These are phyloP conservation scores for Adansonia grandidieri DNA, from an alignment of 441 rosid species.

Conservation along the genomic window DNA sequence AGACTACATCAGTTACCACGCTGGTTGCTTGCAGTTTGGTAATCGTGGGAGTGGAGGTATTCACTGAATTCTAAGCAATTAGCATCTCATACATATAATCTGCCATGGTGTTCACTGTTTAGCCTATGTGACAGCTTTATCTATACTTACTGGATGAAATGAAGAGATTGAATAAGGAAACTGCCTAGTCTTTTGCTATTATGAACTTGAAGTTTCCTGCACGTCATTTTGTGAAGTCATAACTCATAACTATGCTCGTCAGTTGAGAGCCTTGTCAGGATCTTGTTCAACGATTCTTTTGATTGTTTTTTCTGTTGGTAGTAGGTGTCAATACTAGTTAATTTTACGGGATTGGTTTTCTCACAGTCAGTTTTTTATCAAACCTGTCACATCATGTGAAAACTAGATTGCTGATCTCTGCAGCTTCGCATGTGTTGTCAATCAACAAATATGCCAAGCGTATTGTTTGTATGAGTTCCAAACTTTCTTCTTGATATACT, in stretches of 20 bases:
- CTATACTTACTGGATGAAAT: background rate
- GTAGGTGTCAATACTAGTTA: slow-evolving; percentile 3
- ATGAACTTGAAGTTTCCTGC: background rate
- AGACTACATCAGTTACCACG: slow-evolving; percentile 42
- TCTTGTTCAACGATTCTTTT: slow-evolving; percentile 2
- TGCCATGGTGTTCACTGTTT: background rate
- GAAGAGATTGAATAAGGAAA: slow-evolving; percentile 4
- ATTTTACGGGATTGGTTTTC: background rate
- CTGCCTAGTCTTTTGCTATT: background rate
- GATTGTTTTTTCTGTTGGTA: background rate
- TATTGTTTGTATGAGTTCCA: background rate
- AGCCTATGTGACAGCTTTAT: slow-evolving; percentile 10
- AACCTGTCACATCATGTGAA: background rate
- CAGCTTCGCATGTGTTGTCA: background rate
- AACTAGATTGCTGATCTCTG: background rate
- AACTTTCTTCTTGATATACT: background rate
- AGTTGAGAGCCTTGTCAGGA: background rate
- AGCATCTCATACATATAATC: background rate
- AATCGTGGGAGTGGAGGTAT: slow-evolving; percentile 82
- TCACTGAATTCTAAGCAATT: slow-evolving; percentile 16
- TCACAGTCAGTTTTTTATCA: background rate
- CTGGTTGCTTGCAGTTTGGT: slow-evolving; percentile 67
- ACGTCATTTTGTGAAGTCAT: background rate
- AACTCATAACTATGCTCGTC: background rate
- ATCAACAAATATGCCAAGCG: background rate